These are phyloP conservation scores for Boletellus emodensis DNA, from an alignment of 768 basidiomycete genomes.

Conservation along the genomic window DNA sequence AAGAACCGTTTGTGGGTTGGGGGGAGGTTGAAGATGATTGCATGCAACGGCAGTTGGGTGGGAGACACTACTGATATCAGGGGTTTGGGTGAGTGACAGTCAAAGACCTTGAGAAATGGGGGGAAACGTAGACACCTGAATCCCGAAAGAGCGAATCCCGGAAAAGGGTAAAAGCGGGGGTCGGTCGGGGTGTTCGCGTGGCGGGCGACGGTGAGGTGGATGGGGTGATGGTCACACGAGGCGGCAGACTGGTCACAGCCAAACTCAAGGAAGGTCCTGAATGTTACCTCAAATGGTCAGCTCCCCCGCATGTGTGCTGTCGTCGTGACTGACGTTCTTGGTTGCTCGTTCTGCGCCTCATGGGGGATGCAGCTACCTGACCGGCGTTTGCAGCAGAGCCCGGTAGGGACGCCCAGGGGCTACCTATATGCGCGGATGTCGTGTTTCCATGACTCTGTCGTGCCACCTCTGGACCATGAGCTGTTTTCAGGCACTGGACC, in stretches of 20 bases:
- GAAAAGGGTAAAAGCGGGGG: slow-evolving; percentile 14
- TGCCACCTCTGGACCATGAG: background rate
- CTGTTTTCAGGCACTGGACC: background rate
- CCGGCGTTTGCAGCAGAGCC: no score
- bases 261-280: slow-evolving; percentile 17
- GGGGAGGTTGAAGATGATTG: slow-evolving; percentile 53
- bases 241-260: slow-evolving; percentile 4
- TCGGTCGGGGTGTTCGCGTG: slow-evolving; percentile 6
- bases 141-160: slow-evolving; percentile 4
- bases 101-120: no score
- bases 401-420: background rate
- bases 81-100: background rate
- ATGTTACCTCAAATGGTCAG: background rate
- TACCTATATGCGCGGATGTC: background rate
- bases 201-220: slow-evolving; percentile 12
- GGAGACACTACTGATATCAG: background rate
- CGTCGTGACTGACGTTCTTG: slow-evolving; percentile 8
- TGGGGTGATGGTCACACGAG: slow-evolving; percentile 1
- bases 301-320: no score
- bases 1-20: slow-evolving; percentile 70
- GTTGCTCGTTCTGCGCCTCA: background rate
- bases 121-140: background rate
- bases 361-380: background rate
- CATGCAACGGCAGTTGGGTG: slow-evolving; percentile 37
- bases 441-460: background rate